Conservation (phyloP, 768 basidiomycete species). For the Grammothele lineata region DNA sequence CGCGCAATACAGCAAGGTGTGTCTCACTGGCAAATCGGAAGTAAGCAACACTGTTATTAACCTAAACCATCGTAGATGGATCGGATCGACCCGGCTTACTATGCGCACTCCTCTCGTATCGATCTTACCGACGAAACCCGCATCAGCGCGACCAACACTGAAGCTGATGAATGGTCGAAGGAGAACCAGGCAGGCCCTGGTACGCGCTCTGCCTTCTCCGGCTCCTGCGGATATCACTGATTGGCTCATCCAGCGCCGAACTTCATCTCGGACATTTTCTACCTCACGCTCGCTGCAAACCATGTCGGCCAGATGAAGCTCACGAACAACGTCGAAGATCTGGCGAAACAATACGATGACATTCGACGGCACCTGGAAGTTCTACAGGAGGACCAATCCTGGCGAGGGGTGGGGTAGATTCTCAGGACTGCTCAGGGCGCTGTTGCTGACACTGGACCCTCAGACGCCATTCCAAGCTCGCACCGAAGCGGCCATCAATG, state of each 20-base stretch:
- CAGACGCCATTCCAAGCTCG: constrained; percentile 73
- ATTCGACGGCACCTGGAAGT: constrained; percentile 73
- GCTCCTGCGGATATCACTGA: not conserved
- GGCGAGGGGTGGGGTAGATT: constrained; percentile 77
- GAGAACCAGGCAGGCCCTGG: constrained; percentile 43
- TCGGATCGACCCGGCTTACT: constrained; percentile 84
- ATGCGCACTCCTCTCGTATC: constrained; percentile 65
- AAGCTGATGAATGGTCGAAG: constrained; percentile 70
- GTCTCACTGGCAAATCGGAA: no score
- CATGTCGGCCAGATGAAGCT: constrained; percentile 88
- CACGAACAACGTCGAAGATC: constrained; percentile 68
- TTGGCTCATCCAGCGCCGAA: constrained; percentile 56
- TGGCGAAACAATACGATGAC: constrained; percentile 72
- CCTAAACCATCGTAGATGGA: constrained; percentile 56
- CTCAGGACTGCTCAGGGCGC: not conserved
- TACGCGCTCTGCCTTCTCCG: constrained; percentile 19
- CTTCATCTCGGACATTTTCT: constrained; percentile 96
- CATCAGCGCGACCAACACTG: constrained; percentile 88
- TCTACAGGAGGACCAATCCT: constrained; percentile 71
- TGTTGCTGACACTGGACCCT: not conserved
- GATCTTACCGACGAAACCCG: constrained; percentile 87
- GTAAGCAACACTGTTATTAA: not conserved
- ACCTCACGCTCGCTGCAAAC: constrained; percentile 78
- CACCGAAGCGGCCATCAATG: constrained; percentile 71
- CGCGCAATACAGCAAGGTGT: constrained; percentile 80